Base-by-base conservation (phyloP, 2,329 filamentous ascomycete species). In the Chalara sp. region DNA sequence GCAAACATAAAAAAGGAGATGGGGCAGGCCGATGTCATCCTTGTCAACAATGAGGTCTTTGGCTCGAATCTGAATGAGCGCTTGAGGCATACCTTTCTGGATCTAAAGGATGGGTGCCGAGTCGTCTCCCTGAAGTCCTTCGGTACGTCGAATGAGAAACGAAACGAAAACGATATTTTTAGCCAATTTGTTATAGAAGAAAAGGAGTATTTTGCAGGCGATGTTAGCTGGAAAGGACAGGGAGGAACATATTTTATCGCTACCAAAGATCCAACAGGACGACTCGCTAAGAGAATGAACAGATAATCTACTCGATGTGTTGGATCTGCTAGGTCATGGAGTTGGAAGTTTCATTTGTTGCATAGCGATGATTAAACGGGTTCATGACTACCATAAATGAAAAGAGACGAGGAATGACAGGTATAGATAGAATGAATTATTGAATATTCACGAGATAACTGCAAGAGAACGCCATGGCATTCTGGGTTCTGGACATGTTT, bases 1-100 rank as follows among this genome's bases (percentile, higher is more conserved):
- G 67, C 78, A 12, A 75, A 76, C 52, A 89, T 96, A 46, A 76
- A 84, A 53, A 77, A 82, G 29, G 84, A 84, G 6, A 76, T 99
- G 46, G 85, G 86, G 67, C 81, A 84, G 49, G 92, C 93, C 1
- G 93, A 99, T 65, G 91, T 97, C n/a, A 81, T 99, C 13, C 79
- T 99, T 30, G 92, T 97, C 61, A 99, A 99, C 74, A 99, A 99
- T 70, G 91, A 97, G 70, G 93, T 90, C 2, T 99, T 99, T 69
- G 91, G 86, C 5, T 85, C 91, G 11, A 78, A 85, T 60, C 79
- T 96, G 50, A 99, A 97, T 69, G 86, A 89, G 63, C 81, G 83
- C 55, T 75, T 99, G 44, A 81, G 92, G 58, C 83, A 89, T 61
- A 89, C 95, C 73, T 97, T 99, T 63, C 73, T 99, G 53, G 93